Evolutionary conservation across 2,329 filamentous ascomycete genomes (phyloP).

Genomic region (Emericellopsis atlantica): DNA sequence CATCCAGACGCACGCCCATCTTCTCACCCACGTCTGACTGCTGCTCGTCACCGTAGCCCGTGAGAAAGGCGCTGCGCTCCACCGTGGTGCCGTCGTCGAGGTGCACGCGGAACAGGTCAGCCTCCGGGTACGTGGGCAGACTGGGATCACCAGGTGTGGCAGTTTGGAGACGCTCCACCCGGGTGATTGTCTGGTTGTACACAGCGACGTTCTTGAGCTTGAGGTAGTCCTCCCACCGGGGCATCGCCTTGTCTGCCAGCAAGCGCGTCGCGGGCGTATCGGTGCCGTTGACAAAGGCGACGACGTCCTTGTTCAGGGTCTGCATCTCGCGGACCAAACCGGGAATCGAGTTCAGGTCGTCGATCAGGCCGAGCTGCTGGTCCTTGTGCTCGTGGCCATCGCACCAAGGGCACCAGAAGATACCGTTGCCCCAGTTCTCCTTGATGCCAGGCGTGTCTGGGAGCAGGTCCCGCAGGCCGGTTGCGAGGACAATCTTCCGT

Average conservation of each 20-base stretch:
- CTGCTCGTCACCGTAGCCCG: slow-evolving; percentile 34
- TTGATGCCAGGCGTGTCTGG: slow-evolving; percentile 39
- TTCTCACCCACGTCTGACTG: slow-evolving; percentile 30
- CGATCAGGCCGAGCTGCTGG: slow-evolving; percentile 39
- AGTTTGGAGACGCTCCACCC: slow-evolving; percentile 31
- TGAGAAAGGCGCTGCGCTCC: slow-evolving; percentile 37
- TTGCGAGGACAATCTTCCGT: slow-evolving; percentile 43
- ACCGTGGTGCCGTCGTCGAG: slow-evolving; percentile 26
- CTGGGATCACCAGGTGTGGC: slow-evolving; percentile 21
- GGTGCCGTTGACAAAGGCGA: slow-evolving; percentile 48
- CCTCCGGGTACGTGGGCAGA: slow-evolving; percentile 30
- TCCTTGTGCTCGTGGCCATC: slow-evolving; percentile 50
- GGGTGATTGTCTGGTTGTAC: slow-evolving; percentile 40
- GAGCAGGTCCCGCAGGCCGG: slow-evolving; percentile 41
- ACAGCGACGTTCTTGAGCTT: slow-evolving; percentile 34
- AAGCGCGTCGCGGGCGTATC: slow-evolving; percentile 30
- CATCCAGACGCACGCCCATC: slow-evolving; percentile 31
- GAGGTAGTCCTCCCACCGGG: slow-evolving; percentile 36
- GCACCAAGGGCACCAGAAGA: slow-evolving; percentile 55
- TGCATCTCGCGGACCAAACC: slow-evolving; percentile 35
- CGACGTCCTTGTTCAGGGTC: slow-evolving; percentile 40
- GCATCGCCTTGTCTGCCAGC: slow-evolving; percentile 22
- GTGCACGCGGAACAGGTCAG: slow-evolving; percentile 41
- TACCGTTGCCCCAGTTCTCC: slow-evolving; percentile 44
- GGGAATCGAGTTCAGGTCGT: slow-evolving; percentile 27